Evolutionary conservation across 2,329 filamentous ascomycete genomes (phyloP), one percentile per base, ranked within the genome.

Genomic region (Sporothrix schenckii): DNA sequence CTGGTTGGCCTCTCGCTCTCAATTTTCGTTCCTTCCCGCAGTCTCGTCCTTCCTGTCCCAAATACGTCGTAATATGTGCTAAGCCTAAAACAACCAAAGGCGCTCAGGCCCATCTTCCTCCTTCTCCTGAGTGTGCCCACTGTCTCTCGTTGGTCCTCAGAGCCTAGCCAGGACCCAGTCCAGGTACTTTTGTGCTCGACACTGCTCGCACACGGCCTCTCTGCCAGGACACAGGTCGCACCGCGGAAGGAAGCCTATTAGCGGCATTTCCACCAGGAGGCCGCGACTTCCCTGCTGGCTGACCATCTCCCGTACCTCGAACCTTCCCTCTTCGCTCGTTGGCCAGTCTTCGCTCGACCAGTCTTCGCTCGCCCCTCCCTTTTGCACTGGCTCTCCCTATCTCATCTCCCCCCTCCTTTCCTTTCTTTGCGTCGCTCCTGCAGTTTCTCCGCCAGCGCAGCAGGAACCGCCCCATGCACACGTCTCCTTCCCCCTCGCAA

Each of bases 221-320:
- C 27, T 27, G 41, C 19, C 21, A 47, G 13, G n/a, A 34, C 30
- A 24, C 34, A 41, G 47, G n/a, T 50, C 61, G 44, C 44, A 65
- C 44, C 47, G 61, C 61, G 61, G 24, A 50, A 50, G 24, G 44
- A 50, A 30, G 41, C 61, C 61, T 49, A 34, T 50, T 49, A 65
- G 61, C 61, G 61, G 44, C 61, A 24, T 65, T 65, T 50, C 44
- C 44, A 21, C 44, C 13, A 56, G 49, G 19, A 21, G 41, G 52
- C n/a, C 63, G 21, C 54, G 58, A 54, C 54, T 24, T 63, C 47
- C 54, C 63, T 54, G 52, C 69, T 70, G 69, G 65, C 63, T 41
- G 61, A 19, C 53, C 54, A 44, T 56, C 58, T 52, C 66, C 50
- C 66, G 69, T 47, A 58, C 70, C 70, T 69, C 70, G 70, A 71